Evolutionary conservation across 495 filamentous ascomycete genomes (phyloP), one percentile per base, ranked within the genome.

Genomic region (Aspergillus bridgeri): DNA sequence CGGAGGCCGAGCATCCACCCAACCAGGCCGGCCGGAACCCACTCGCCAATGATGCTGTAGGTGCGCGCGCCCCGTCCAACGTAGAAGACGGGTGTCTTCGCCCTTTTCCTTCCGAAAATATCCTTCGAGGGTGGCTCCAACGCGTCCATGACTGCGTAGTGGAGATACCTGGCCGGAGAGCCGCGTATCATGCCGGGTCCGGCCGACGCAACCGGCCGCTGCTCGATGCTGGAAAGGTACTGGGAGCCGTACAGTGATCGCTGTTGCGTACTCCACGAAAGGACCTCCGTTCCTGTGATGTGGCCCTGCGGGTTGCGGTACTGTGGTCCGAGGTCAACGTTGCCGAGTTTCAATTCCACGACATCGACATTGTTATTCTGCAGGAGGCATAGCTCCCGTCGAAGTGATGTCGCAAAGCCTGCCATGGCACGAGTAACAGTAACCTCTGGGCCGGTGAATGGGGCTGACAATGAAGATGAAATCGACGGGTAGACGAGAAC

Each of bases 111-210:
- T 48, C 76, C 81, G 20, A 79, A 71, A 9, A 75, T 64, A 46
- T 72, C 61, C 56, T 66, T 70, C 7, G 68, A 56, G 0, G 66
- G 53, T 23, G 78, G 70, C 52, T 91, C 86, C 22, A 91, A 69
- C 9, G 92, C 89, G 70, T 98, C 95, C 67, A 96, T 91, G 19
- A 98, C 85, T 8, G 89, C 86, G 60, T 89, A 82, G 65, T 97
- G 89, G 56, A 98, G 75, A 53, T 88, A 86, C 21, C 89, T 77
- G 29, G 92, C 73, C 4, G 85, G 82, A 46, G 82, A 89, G 6
- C 91, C 91, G 22, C 79, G 81, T 7, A 79, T 64, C 19, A 63
- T 76, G 60, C 53, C 77, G 64, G 71, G 73, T 53, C 72, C 77
- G 46, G 64, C 68, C 1, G 75, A 73, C 24, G 75, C 75, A 11